A percentile compares a stretch with the other conserved stretches of the same genome.
phyloP scores from a whole-genome alignment of 2,329 filamentous ascomycete species.

The Pleurostoma richardsiae region DNA sequence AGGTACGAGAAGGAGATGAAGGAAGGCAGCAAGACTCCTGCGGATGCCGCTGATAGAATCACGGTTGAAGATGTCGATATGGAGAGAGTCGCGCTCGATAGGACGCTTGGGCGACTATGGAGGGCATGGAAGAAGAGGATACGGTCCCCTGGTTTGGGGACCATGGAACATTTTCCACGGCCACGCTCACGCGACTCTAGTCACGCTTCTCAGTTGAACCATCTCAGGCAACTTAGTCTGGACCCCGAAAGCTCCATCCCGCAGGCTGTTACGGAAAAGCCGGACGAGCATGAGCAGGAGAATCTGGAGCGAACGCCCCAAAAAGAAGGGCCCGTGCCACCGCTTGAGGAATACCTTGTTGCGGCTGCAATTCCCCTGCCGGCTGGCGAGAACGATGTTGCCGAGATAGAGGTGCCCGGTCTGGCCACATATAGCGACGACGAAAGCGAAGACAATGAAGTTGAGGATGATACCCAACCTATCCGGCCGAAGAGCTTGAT shows the following conservation, averaged over 20 bases:
- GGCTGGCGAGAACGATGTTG: conserved; percentile 60
- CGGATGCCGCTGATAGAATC: conserved; percentile 57
- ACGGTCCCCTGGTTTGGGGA: conserved; percentile 48
- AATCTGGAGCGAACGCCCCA: conserved; percentile 6
- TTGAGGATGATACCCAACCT: conserved; percentile 21
- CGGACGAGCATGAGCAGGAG: conserved; percentile 25
- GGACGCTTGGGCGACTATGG: conserved; percentile 86
- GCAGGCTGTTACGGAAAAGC: conserved; percentile 25
- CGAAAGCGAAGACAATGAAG: conserved; percentile 42
- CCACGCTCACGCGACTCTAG: conserved; percentile 44
- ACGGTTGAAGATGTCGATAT: conserved; percentile 89
- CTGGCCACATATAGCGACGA: conserved; percentile 59
- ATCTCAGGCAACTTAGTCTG: conserved; percentile 31
- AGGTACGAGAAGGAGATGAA: conserved; percentile 56
- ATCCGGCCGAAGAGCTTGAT: conserved; percentile 44
- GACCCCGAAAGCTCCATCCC: conserved; percentile 27
- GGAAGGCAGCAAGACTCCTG: conserved; percentile 39
- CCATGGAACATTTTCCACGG: conserved; percentile 38
- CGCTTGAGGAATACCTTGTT: conserved; percentile 33
- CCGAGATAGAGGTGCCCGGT: conserved; percentile 77
- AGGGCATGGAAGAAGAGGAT: conserved; percentile 89
- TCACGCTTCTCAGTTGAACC: conserved; percentile 20
- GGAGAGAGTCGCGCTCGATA: conserved; percentile 86
- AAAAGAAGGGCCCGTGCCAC: conserved; percentile 7
- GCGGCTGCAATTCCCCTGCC: conserved; percentile 66